Evolutionary conservation across 495 filamentous ascomycete species (phyloP).

Genomic region (Aspergillus sparsus): DNA sequence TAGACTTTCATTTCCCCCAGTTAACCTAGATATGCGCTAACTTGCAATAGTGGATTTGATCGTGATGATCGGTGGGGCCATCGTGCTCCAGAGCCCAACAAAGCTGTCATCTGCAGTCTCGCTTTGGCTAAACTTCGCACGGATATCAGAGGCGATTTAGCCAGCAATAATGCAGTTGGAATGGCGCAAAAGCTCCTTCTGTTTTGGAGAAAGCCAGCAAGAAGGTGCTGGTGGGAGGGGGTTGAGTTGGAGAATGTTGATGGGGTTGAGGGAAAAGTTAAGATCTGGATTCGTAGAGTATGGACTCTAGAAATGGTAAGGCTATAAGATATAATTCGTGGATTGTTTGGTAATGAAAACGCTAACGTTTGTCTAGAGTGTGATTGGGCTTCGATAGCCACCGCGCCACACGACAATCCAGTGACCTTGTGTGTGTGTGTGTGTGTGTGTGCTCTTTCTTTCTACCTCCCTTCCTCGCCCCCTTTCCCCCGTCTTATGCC

Average conservation of each 20-base stretch:
- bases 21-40: slow-evolving; percentile 7
- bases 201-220: slow-evolving; percentile 97
- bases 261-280: slow-evolving; percentile 86
- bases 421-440: no score
- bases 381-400: slow-evolving; percentile 79
- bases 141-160: slow-evolving; percentile 78
- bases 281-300: slow-evolving; percentile 96
- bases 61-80: slow-evolving; percentile 95
- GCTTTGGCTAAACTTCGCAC: slow-evolving; percentile 90
- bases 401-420: not conserved
- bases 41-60: slow-evolving; percentile 78
- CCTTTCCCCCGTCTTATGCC: slow-evolving; percentile 21
- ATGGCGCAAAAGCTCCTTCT: slow-evolving; percentile 99
- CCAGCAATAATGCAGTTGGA: slow-evolving; percentile 80
- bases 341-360: not conserved
- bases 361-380: slow-evolving; percentile 58
- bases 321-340: not conserved
- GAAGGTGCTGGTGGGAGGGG: slow-evolving; percentile 99
- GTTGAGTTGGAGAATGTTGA: slow-evolving; percentile 90
- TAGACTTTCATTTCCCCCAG: slow-evolving; percentile 44
- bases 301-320: slow-evolving; percentile 98
- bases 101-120: slow-evolving; percentile 96
- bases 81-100: slow-evolving; percentile 92
- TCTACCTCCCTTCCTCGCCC: not conserved
- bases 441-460: no score